Conservation (phyloP, 2,329 filamentous ascomycete genomes). For the Trichoderma brevicompactum region DNA sequence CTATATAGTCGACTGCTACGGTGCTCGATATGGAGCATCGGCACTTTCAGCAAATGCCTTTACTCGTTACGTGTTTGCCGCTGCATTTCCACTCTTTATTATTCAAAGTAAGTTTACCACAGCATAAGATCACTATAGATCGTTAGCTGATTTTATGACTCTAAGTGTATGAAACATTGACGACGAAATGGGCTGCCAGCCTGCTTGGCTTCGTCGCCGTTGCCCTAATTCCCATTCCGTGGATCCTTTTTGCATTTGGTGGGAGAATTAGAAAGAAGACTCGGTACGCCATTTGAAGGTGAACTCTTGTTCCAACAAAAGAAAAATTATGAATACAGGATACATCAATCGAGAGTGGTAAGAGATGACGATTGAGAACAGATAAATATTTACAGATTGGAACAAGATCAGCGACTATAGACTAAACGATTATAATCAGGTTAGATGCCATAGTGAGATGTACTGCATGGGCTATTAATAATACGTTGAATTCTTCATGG, state of each 20-base stretch:
- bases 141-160: background rate
- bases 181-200: conserved; percentile 31
- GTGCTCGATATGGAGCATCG: conserved; percentile 29
- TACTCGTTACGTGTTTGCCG: conserved; percentile 47
- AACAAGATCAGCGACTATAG: background rate
- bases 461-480: no score
- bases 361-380: background rate
- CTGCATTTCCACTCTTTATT: conserved; percentile 51
- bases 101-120: conserved; percentile 32
- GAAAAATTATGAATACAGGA: background rate
- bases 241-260: conserved; percentile 31
- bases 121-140: background rate
- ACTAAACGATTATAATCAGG: background rate
- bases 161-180: conserved; percentile 31
- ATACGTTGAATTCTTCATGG: no score
- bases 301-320: background rate
- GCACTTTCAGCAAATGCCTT: conserved; percentile 49
- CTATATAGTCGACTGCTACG: conserved; percentile 34
- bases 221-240: conserved; percentile 32
- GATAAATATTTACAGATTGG: no score
- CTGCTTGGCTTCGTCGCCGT: conserved; percentile 33
- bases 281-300: background rate
- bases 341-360: background rate
- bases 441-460: no score
- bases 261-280: conserved; percentile 11